Percentiles rank a stretch among this genome's conserved stretches.
Conservation (phyloP, 2,329 filamentous ascomycete genomes). For the Exserohilum rostratum region DNA sequence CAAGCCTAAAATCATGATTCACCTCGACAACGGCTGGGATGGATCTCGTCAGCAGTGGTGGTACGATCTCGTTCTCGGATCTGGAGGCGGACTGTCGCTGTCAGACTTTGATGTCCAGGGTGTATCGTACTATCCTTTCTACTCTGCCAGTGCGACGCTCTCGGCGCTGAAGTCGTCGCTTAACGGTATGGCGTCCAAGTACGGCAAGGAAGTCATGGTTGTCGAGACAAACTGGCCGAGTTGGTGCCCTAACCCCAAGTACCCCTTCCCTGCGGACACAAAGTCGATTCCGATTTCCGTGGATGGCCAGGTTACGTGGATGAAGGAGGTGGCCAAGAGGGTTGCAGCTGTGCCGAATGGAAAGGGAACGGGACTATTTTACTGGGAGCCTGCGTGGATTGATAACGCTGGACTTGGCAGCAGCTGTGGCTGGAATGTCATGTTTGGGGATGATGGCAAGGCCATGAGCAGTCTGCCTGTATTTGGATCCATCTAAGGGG, state of each 20-base stretch:
- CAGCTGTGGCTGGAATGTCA: constrained; percentile 67
- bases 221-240: constrained; percentile 75
- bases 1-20: constrained; percentile 73
- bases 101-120: constrained; percentile 74
- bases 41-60: constrained; percentile 70
- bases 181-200: constrained; percentile 64
- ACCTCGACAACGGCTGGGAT: constrained; percentile 77
- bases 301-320: constrained; percentile 67
- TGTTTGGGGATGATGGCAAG: constrained; percentile 63
- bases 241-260: constrained; percentile 63
- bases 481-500: constrained; percentile 47
- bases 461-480: constrained; percentile 64
- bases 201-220: constrained; percentile 70
- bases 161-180: constrained; percentile 62
- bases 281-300: constrained; percentile 66
- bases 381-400: constrained; percentile 77
- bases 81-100: constrained; percentile 54
- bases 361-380: constrained; percentile 64
- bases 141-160: constrained; percentile 65
- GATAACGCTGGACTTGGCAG: constrained; percentile 69
- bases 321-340: constrained; percentile 64
- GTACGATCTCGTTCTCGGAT: constrained; percentile 60
- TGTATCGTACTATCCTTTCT: constrained; percentile 77
- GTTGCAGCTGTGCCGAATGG: constrained; percentile 62
- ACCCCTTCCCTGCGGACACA: constrained; percentile 66